These are phyloP conservation scores for Leccinellum luteum DNA, from an alignment of 768 basidiomycete genomes.

Conservation along the genomic window DNA sequence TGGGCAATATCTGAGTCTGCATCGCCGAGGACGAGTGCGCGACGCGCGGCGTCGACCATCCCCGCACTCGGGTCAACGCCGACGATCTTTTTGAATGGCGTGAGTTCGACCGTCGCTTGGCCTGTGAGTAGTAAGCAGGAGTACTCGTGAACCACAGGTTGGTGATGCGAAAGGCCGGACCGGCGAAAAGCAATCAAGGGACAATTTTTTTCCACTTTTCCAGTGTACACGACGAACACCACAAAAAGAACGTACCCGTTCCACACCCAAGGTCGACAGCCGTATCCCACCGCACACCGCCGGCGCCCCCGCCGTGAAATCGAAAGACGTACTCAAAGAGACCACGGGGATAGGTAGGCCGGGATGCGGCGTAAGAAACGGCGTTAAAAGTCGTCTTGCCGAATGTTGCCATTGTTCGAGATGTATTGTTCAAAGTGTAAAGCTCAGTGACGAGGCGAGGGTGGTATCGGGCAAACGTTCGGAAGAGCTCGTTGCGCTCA, in stretches of 20 bases:
- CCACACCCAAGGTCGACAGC: constrained; percentile 83
- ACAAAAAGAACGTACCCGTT: constrained; percentile 50
- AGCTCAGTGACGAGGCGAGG: background rate
- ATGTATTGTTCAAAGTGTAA: background rate
- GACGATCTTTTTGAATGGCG: constrained; percentile 55
- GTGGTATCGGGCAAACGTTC: background rate
- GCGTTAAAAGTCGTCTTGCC: constrained; percentile 69
- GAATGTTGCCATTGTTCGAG: constrained; percentile 65
- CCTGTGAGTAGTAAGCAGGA: constrained; percentile 37
- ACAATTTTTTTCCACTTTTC: background rate
- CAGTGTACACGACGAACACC: background rate
- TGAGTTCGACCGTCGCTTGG: constrained; percentile 63
- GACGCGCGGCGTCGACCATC: constrained; percentile 63
- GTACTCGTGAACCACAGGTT: no score
- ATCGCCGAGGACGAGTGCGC: constrained; percentile 6
- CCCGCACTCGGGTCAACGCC: constrained; percentile 71
- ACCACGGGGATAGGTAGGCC: constrained; percentile 70
- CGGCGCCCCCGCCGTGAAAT: constrained; percentile 43
- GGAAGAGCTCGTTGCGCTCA: background rate
- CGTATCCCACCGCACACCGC: constrained; percentile 42
- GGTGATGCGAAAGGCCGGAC: background rate
- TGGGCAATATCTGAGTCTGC: constrained; percentile 10
- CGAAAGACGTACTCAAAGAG: constrained; percentile 62
- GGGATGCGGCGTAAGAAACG: constrained; percentile 58
- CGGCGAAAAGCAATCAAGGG: background rate